A percentile compares a stretch with the other conserved stretches of the same genome.
Conservation (phyloP, 129 eudicot species). For the Solidago caesia region DNA sequence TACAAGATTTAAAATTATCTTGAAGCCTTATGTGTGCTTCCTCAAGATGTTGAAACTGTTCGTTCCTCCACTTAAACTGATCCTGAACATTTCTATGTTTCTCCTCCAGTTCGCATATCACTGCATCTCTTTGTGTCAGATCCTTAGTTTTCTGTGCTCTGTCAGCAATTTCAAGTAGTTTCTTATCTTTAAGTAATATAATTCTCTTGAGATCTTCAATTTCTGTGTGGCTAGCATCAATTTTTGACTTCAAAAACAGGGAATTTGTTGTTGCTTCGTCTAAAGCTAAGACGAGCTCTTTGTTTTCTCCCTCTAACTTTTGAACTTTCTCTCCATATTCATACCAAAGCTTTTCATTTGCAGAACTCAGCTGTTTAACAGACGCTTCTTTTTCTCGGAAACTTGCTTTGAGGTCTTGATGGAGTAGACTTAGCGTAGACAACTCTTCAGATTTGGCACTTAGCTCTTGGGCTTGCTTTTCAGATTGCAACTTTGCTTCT, state of each 20-base stretch:
- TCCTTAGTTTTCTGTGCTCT: slow-evolving; percentile 34
- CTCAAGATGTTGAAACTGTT: slow-evolving; percentile 74
- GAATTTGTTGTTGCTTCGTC: slow-evolving; percentile 47
- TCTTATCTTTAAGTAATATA: slow-evolving; percentile 37
- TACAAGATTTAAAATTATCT: slow-evolving; percentile 40
- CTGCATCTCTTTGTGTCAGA: slow-evolving; percentile 41
- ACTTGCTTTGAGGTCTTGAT: slow-evolving; percentile 50
- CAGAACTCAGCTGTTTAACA: slow-evolving; percentile 44
- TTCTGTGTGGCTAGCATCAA: slow-evolving; percentile 39
- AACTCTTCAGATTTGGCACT: slow-evolving; percentile 49
- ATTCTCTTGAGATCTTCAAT: slow-evolving; percentile 51
- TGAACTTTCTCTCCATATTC: slow-evolving; percentile 46
- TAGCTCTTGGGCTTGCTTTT: slow-evolving; percentile 50
- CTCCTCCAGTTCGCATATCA: slow-evolving; percentile 50
- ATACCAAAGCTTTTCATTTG: slow-evolving; percentile 43
- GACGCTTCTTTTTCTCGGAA: slow-evolving; percentile 42
- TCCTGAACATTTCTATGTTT: slow-evolving; percentile 43
- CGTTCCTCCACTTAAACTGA: slow-evolving; percentile 64
- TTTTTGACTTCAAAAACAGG: slow-evolving; percentile 41
- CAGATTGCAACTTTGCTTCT: slow-evolving; percentile 47
- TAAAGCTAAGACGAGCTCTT: slow-evolving; percentile 48
- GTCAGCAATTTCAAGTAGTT: slow-evolving; percentile 37
- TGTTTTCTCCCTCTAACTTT: slow-evolving; percentile 49
- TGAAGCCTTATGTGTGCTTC: slow-evolving; percentile 65
- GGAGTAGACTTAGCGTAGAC: slow-evolving; percentile 45